These are phyloP conservation scores for Urochloa ruziziensis DNA, from an alignment of 176 grass and related monocot genomes.

Conservation along the genomic window DNA sequence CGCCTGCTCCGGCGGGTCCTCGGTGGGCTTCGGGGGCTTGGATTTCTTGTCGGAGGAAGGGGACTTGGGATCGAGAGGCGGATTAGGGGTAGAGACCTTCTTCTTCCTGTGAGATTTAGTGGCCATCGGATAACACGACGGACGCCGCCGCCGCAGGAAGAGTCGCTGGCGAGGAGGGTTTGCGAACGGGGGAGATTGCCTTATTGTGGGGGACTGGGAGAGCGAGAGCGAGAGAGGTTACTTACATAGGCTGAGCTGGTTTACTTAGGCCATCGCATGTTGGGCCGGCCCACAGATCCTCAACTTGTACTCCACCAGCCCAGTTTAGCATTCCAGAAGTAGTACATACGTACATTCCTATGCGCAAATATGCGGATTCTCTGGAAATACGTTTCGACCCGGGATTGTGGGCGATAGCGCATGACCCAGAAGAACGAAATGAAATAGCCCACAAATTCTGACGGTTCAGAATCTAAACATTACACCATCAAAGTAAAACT, in stretches of 20 bases:
- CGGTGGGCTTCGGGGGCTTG: not conserved
- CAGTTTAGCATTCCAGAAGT: no score
- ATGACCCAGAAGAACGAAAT: no score
- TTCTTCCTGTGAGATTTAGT: constrained; percentile 35
- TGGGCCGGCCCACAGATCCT: not conserved
- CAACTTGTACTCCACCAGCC: not conserved
- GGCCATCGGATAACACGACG: constrained; percentile 20
- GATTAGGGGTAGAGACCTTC: not conserved
- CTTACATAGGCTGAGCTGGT: not conserved
- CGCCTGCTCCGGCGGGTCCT: not conserved
- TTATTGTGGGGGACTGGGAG: no score
- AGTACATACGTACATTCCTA: no score
- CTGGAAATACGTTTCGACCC: no score
- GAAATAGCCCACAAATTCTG: no score
- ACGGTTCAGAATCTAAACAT: not conserved
- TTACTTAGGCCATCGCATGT: not conserved
- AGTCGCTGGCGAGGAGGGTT: constrained; percentile 25
- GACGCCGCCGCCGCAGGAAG: constrained; percentile 13
- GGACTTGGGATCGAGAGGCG: not conserved
- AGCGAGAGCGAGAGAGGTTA: no score
- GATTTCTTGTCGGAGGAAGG: constrained; percentile 28
- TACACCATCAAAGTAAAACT: constrained; percentile 22
- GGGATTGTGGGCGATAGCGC: no score
- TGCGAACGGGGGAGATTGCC: not conserved
- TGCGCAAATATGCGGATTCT: no score